Conservation (phyloP, 768 basidiomycete species). For the Trametes cubensis region DNA sequence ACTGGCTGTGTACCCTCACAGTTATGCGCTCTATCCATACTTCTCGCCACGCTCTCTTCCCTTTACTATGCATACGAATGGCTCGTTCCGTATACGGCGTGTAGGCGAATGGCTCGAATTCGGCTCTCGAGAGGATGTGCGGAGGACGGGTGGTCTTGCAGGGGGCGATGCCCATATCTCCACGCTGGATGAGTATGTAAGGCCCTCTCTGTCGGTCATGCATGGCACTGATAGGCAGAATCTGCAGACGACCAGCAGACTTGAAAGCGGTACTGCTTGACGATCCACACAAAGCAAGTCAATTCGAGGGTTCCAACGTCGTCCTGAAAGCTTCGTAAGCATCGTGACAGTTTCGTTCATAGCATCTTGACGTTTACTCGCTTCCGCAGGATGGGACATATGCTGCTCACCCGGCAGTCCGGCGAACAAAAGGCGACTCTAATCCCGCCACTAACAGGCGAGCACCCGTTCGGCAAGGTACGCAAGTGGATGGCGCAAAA, state of each 20-base stretch:
- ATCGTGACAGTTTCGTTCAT: background rate
- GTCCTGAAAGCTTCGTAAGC: slow-evolving; percentile 33
- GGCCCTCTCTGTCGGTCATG: background rate
- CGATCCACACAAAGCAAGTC: background rate
- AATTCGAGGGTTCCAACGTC: background rate
- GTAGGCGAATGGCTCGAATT: slow-evolving; percentile 62
- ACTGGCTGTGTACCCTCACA: slow-evolving; percentile 34
- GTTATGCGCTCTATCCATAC: slow-evolving; percentile 74
- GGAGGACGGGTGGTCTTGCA: slow-evolving; percentile 43
- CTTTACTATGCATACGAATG: slow-evolving; percentile 47
- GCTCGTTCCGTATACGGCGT: slow-evolving; percentile 61
- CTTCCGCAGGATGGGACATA: slow-evolving; percentile 56
- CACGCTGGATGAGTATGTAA: slow-evolving; percentile 41
- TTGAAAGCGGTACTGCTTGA: slow-evolving; percentile 17
- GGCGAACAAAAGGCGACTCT: slow-evolving; percentile 42
- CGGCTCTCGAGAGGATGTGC: slow-evolving; percentile 38
- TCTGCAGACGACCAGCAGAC: slow-evolving; percentile 16
- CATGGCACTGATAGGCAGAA: background rate
- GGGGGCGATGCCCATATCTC: slow-evolving; percentile 39
- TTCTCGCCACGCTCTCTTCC: slow-evolving; percentile 50
- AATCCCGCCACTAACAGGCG: slow-evolving; percentile 50
- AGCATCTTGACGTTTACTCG: slow-evolving; percentile 5
- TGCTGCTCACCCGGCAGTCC: slow-evolving; percentile 50
- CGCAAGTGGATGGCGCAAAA: slow-evolving; percentile 48
- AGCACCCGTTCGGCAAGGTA: slow-evolving; percentile 43